Evolutionary conservation across 164 flowering plant genomes (phyloP), one percentile per base, ranked within the genome.

Genomic region (Piper betle): DNA sequence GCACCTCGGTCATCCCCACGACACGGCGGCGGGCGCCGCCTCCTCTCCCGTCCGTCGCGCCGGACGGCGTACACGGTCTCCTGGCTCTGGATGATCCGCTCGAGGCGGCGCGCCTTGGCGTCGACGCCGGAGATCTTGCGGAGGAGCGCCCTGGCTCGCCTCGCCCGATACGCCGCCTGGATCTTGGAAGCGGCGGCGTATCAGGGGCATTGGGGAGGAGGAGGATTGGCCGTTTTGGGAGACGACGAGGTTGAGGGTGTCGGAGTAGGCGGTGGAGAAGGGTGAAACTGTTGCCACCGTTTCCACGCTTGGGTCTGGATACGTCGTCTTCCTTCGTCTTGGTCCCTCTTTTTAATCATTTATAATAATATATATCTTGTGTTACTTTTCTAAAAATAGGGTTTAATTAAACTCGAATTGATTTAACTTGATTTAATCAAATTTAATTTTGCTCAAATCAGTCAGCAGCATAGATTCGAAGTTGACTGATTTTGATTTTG

Each of bases 31-130:
- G 87, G 19, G 80, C 79, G 66, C 72, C 74, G 76, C 57, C 82
- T 63, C 69, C 72, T 71, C 79, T 87, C 91, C 11, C 70, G 73
- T 1, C 78, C 79, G 65, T 73, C 71, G 64, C 66, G 64, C 61
- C 95, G 73, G n/a, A 89, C 75, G 38, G 83, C 72, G 64, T 89
- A 96, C 12, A 89, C 96, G 4, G 96, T 92, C 3, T 89, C 96
- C 83, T 85, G 96, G 59, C 70, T 74, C 43, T 86, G 93, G 76
- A 89, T 81, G 43, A 77, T 55, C 61, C 67, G 66, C 62, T 88
- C 76, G 37, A 83, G 69, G 37, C 61, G 68, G 50, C 68, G 64
- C 55, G 88, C 80, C 18, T 82, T 82, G 16, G 75, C 63, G 58
- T 80, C 65, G 62, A 85, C 83, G 64, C 84, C 60, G 12, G 82